A percentile compares a stretch with the other conserved stretches of the same genome.
These are phyloP conservation scores for Wickerhamiella allomyrinae DNA, from an alignment of 805 yeast genomes.

Conservation along the genomic window DNA sequence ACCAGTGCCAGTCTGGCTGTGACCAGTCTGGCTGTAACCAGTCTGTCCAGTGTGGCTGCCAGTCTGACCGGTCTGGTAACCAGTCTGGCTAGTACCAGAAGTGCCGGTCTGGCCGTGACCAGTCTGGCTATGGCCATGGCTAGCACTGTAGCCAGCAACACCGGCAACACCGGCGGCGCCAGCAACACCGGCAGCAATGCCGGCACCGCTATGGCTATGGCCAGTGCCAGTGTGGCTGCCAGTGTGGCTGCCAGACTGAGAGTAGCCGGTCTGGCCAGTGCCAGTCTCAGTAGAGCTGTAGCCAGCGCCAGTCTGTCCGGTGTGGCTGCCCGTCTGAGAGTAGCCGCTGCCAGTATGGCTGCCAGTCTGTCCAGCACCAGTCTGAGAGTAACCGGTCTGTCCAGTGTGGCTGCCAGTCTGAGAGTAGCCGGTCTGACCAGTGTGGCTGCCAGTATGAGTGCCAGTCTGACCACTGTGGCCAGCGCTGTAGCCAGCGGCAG, in stretches of 20 bases:
- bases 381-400: too few relatives aligned
- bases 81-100: too few relatives aligned
- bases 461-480: background rate
- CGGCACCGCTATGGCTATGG: background rate
- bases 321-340: too few relatives aligned
- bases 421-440: background rate
- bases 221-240: background rate
- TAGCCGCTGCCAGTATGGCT: too few relatives aligned
- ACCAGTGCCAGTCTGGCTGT: background rate
- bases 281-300: background rate
- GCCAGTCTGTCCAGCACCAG: too few relatives aligned
- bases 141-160: background rate
- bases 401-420: background rate
- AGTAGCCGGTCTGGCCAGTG: too few relatives aligned
- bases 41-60: too few relatives aligned
- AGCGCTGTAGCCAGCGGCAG: background rate
- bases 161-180: background rate
- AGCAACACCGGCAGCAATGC: background rate
- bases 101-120: too few relatives aligned
- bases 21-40: slow-evolving; percentile 1
- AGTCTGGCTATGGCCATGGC: background rate
- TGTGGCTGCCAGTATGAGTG: background rate
- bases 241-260: too few relatives aligned
- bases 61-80: background rate
- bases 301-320: background rate